Evolutionary conservation across 1,284 basidiomycete species (phyloP).

Genomic region (Pterulicium gracile): DNA sequence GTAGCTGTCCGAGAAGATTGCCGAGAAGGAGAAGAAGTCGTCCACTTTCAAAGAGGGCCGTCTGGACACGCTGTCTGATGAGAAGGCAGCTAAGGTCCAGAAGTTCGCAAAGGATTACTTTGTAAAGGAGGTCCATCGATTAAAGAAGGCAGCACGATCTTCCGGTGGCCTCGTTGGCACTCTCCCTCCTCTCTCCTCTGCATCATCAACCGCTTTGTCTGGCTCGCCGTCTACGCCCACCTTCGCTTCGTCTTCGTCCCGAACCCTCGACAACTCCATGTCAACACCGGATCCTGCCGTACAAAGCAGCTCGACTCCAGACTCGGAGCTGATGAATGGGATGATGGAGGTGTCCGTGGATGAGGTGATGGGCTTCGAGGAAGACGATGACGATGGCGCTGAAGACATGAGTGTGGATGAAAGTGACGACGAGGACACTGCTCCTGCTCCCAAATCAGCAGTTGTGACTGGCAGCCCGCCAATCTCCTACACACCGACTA

Average conservation of each 20-base stretch:
- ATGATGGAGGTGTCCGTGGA: conserved; percentile 34
- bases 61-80: conserved; percentile 71
- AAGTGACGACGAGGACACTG: conserved; percentile 9
- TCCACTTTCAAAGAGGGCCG: conserved; percentile 60
- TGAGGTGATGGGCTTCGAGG: conserved; percentile 40
- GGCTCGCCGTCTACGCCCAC: not conserved
- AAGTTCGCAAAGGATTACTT: conserved; percentile 89
- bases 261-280: conserved; percentile 16
- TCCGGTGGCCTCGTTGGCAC: conserved; percentile 19
- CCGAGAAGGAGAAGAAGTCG: conserved; percentile 91
- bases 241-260: not conserved
- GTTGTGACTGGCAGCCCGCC: no score
- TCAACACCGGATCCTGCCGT: conserved; percentile 14
- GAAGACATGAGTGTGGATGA: conserved; percentile 20
- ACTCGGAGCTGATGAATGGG: conserved; percentile 11
- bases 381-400: conserved; percentile 20
- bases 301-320: conserved; percentile 12
- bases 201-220: conserved; percentile 14
- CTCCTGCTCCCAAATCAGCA: no score
- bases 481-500: no score
- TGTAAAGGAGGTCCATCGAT: conserved; percentile 50
- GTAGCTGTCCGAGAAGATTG: conserved; percentile 71
- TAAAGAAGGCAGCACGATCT: conserved; percentile 31
- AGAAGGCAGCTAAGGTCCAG: conserved; percentile 87
- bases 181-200: conserved; percentile 17